A percentile compares a stretch with the other conserved stretches of the same genome.
Evolutionary conservation across 768 basidiomycete genomes (phyloP).

Genomic region (Phlegmacium glaucopus): DNA sequence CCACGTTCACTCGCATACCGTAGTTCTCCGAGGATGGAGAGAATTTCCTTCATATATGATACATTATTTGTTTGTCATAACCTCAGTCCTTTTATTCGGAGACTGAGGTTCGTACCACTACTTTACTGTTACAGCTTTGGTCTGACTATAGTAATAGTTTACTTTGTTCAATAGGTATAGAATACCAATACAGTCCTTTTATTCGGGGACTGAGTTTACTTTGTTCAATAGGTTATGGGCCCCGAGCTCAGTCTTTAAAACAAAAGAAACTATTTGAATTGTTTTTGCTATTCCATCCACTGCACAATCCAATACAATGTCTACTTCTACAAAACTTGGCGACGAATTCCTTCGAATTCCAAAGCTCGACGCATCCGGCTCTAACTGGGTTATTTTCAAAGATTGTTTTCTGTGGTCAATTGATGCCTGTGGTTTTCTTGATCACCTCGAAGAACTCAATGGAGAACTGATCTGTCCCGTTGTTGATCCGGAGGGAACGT

Average conservation of each 20-base stretch:
- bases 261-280: not conserved
- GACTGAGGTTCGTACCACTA: no score
- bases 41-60: no score
- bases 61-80: no score
- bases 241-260: not conserved
- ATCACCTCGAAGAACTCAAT: not conserved
- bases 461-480: not conserved
- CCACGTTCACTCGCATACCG: no score
- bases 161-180: no score
- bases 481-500: no score
- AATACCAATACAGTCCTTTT: no score
- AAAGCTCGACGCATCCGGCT: not conserved
- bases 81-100: no score
- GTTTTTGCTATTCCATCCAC: not conserved
- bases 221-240: not conserved
- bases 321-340: not conserved
- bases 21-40: no score
- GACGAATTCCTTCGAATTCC: not conserved
- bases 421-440: not conserved
- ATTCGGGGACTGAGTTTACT: not conserved
- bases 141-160: no score
- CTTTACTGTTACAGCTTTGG: no score
- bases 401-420: not conserved
- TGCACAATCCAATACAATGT: not conserved
- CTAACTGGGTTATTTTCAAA: not conserved